Conservation (phyloP, 1,284 basidiomycete species). For the Abortiporus biennis region DNA sequence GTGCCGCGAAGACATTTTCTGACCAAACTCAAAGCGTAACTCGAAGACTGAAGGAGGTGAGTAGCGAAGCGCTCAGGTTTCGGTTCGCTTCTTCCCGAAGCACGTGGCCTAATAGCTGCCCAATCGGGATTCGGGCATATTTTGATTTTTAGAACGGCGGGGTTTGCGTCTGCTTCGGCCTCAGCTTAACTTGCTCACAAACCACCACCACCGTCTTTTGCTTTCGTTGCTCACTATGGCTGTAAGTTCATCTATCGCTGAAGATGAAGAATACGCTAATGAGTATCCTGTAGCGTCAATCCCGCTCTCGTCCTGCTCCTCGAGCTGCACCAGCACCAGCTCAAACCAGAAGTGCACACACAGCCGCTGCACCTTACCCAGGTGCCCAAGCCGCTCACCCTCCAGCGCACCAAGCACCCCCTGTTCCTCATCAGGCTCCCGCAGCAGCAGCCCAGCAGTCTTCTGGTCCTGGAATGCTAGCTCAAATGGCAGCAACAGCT, state of each 20-base stretch:
- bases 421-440: constrained; percentile 23
- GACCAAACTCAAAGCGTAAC: neutral
- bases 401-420: constrained; percentile 29
- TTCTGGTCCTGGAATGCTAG: constrained; percentile 57
- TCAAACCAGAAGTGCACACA: constrained; percentile 32
- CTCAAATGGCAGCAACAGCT: constrained; percentile 85
- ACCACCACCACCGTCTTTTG: constrained; percentile 15
- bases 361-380: constrained; percentile 34
- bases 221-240: constrained; percentile 39
- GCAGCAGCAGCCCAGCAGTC: no score
- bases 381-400: constrained; percentile 40
- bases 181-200: constrained; percentile 16
- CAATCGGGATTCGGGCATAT: neutral
- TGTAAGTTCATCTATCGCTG: constrained; percentile 35
- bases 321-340: constrained; percentile 31
- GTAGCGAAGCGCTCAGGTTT: neutral
- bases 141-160: neutral
- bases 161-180: constrained; percentile 14
- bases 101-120: neutral
- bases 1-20: neutral
- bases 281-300: constrained; percentile 35
- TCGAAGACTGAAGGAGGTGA: neutral
- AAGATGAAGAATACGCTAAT: neutral
- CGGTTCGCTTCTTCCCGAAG: neutral
- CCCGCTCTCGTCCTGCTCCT: constrained; percentile 56